Base-by-base conservation (phyloP, 345 rosid species). In the Triadica sebifera region DNA sequence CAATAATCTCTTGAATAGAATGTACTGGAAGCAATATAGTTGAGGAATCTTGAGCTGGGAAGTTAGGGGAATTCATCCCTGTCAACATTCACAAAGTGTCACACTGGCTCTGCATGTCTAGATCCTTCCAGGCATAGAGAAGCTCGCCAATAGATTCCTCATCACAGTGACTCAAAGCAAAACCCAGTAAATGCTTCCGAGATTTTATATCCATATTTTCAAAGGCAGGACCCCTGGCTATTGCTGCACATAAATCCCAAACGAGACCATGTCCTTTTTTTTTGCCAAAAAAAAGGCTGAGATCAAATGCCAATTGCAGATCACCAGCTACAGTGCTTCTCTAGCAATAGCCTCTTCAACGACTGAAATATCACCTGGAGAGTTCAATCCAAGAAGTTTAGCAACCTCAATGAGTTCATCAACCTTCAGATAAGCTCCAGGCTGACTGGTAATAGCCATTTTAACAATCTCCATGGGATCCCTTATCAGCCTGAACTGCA, bases 241-340 rank as follows among this genome's bases (percentile, higher is more conserved):
- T 91, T 83, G 99, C 98, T 79, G 96, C 94, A 87, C 94, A 91
- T 78, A 95, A 84, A 82, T 95, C 99, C 99, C 99, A 95, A 82
- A 93, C 80, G 22, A 79, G 86, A 84, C 96, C 99, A 75, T 95
- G 96, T 66, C 99, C 99, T 74, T 95, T 93, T n/a, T n/a, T 77
- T 79, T 95, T 34, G 91, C 84, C 78, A 95, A 85, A 83, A 76
- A n/a, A 86, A 81, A 90, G 88, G 83, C 98, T 90, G 49, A 93
- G 87, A 86, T 93, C 99, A 84, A 88, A 95, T 64, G 99, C 99
- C 81, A 95, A 82, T 81, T 95, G 99, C 81, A 95, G 87, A 85
- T 95, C 97, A 72, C 97, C 99, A 37, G 94, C 91, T 74, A 93
- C 93, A 65, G 98, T 98, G 98, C 98, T 87, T 93, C 99, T 79